phyloP scores from a whole-genome alignment of 2,329 filamentous ascomycete genomes.

The Myriosclerotinia duriaeana region DNA sequence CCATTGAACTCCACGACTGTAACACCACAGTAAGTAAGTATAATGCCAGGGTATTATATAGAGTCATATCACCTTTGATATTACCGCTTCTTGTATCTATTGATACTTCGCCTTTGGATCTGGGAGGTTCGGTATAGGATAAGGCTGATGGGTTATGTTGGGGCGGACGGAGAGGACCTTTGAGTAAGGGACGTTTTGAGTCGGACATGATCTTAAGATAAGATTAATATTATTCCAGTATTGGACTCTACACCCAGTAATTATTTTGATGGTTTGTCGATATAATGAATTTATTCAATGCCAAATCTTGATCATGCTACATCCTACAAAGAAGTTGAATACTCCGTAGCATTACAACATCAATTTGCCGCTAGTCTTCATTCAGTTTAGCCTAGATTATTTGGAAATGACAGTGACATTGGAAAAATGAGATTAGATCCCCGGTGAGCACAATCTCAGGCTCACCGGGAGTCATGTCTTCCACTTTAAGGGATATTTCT shows the following conservation, averaged over 20 bases:
- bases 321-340: not conserved
- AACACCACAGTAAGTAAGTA: not conserved
- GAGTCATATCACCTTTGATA: not conserved
- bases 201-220: not conserved
- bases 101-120: slow-evolving; percentile 30
- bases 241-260: no score
- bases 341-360: no score
- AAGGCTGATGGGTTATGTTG: slow-evolving; percentile 15
- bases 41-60: no score
- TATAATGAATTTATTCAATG: not conserved
- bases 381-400: not conserved
- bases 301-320: not conserved
- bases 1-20: slow-evolving; percentile 34
- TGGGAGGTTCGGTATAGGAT: slow-evolving; percentile 31
- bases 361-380: not conserved
- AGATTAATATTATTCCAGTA: not conserved
- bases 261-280: not conserved
- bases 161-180: slow-evolving; percentile 30
- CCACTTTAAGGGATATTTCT: no score
- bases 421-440: no score
- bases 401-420: no score
- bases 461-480: no score
- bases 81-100: not conserved
- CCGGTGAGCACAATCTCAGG: no score
- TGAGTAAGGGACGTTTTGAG: slow-evolving; percentile 27